Conservation (phyloP, 2,329 filamentous ascomycete species). For the Xenoacremonium recifei region DNA sequence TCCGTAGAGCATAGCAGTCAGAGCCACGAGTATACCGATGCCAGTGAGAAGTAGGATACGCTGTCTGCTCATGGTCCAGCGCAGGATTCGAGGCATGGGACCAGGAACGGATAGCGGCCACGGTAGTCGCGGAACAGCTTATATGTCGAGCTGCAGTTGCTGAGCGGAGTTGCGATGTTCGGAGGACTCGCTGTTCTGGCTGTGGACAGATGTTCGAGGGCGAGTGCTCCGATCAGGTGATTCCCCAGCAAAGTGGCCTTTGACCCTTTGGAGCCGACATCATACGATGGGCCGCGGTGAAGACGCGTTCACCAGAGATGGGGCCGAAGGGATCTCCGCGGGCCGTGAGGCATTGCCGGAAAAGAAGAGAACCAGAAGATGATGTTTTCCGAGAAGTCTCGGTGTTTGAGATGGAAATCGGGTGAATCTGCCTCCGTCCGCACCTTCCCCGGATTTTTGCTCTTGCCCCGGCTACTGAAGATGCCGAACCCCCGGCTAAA, state of each 20-base stretch:
- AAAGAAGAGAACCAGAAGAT: not conserved
- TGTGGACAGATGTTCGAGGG: not conserved
- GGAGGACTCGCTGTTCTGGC: not conserved
- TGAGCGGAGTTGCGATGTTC: not conserved
- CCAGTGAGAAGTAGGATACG: constrained; percentile 25
- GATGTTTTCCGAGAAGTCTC: not conserved
- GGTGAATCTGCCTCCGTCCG: too few relatives aligned
- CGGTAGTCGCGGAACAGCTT: constrained; percentile 22
- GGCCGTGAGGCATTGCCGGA: too few relatives aligned
- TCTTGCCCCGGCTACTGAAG: too few relatives aligned
- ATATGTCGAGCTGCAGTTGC: constrained; percentile 7
- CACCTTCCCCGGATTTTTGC: too few relatives aligned
- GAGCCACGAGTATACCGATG: constrained; percentile 24
- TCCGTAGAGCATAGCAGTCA: constrained; percentile 29
- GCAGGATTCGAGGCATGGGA: constrained; percentile 27
- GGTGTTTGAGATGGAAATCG: too few relatives aligned
- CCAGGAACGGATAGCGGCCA: constrained; percentile 8
- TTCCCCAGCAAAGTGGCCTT: constrained; percentile 9
- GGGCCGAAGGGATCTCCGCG: too few relatives aligned
- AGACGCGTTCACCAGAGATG: constrained; percentile 1
- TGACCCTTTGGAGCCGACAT: constrained; percentile 7
- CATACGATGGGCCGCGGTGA: constrained; percentile 10
- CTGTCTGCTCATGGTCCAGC: constrained; percentile 27
- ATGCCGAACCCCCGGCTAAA: too few relatives aligned
- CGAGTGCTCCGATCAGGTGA: constrained; percentile 8